These are phyloP conservation scores for Verticillium longisporum DNA, from an alignment of 2,329 filamentous ascomycete genomes.

Conservation along the genomic window DNA sequence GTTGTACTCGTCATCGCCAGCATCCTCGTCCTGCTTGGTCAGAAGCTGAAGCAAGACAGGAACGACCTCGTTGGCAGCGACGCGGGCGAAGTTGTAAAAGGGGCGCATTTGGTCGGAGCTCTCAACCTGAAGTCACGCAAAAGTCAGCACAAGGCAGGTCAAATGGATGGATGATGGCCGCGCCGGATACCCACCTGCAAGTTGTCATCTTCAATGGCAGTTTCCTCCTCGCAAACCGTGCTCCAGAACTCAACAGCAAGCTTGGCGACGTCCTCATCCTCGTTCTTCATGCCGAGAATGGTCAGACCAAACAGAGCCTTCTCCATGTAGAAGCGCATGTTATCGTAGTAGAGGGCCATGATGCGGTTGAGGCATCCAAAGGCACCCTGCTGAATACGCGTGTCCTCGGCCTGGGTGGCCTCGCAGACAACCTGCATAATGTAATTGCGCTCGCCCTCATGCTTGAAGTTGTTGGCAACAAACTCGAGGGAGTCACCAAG, in stretches of 20 bases:
- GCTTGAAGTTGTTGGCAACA: constrained; percentile 96
- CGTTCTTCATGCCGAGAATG: constrained; percentile 96
- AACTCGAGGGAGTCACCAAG: constrained; percentile 97
- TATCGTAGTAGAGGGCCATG: constrained; percentile 98
- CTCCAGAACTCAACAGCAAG: constrained; percentile 99
- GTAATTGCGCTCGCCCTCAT: constrained; percentile 98
- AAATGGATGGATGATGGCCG: constrained; percentile 3
- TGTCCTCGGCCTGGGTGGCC: constrained; percentile 89
- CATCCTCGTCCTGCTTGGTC: constrained; percentile 97
- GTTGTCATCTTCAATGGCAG: constrained; percentile 97
- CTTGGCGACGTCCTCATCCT: constrained; percentile 97
- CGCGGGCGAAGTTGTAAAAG: constrained; percentile 92
- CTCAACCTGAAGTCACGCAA: constrained; percentile 41
- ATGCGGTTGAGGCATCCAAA: constrained; percentile 98
- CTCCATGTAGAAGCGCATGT: constrained; percentile 99
- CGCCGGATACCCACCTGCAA: constrained; percentile 48
- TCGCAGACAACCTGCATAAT: constrained; percentile 99
- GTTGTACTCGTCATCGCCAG: constrained; percentile 95
- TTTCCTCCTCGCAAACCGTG: constrained; percentile 99
- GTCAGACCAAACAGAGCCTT: constrained; percentile 97
- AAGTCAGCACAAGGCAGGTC: constrained; percentile 8
- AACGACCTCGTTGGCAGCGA: constrained; percentile 90
- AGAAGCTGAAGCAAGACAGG: constrained; percentile 83
- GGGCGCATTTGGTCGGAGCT: constrained; percentile 78
- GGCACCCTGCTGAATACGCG: constrained; percentile 86